These are phyloP conservation scores for Notholithocarpus densiflorus DNA, from an alignment of 306 rosid genomes.

Conservation along the genomic window DNA sequence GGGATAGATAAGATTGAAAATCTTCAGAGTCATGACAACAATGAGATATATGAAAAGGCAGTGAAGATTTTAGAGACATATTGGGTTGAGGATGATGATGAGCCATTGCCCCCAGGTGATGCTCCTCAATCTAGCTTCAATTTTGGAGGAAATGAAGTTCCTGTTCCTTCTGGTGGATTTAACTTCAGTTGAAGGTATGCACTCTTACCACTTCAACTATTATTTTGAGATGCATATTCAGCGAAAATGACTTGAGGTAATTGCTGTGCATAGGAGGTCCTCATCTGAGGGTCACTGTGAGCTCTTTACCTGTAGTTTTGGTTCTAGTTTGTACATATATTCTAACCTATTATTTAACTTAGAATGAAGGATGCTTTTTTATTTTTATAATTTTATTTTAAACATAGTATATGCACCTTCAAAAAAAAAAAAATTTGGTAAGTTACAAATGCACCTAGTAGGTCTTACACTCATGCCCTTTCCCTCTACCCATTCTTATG, in stretches of 20 bases:
- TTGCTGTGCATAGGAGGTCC: neutral
- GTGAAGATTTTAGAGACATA: constrained; percentile 89
- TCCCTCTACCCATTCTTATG: no score
- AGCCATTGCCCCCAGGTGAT: constrained; percentile 64
- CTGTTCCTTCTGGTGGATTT: constrained; percentile 86
- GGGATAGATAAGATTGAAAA: constrained; percentile 89
- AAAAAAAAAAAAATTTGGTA: no score
- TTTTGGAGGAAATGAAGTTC: constrained; percentile 61
- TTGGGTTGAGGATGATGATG: constrained; percentile 90
- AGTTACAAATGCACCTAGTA: no score
- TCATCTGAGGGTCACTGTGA: neutral
- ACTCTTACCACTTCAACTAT: neutral
- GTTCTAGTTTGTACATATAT: neutral
- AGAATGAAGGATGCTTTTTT: no score
- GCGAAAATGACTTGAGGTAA: neutral
- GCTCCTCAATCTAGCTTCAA: constrained; percentile 54
- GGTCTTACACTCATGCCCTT: no score
- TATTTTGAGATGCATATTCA: neutral
- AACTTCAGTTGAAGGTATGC: constrained; percentile 69
- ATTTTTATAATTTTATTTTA: no score
- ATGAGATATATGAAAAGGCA: constrained; percentile 86
- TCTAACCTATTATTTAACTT: no score
- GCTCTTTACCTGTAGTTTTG: neutral
- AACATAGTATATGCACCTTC: no score
- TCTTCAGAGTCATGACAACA: constrained; percentile 87